A percentile compares a stretch with the other conserved stretches of the same genome.
phyloP scores from a whole-genome alignment of 2,329 filamentous ascomycete species.

The Ophiocordyceps camponoti-rufipedis region DNA sequence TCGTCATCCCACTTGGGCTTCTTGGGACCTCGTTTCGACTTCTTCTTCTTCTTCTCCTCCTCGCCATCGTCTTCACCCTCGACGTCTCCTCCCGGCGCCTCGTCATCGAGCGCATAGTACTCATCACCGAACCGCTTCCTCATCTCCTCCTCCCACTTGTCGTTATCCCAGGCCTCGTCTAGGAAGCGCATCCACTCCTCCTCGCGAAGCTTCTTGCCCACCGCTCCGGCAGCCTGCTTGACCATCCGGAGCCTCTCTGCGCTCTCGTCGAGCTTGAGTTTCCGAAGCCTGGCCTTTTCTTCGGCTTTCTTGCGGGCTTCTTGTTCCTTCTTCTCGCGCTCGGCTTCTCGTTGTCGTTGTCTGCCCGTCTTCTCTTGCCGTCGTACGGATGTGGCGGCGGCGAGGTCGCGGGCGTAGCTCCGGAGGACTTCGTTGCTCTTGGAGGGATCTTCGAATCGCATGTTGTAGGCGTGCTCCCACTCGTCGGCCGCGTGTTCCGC shows the following conservation, averaged over 20 bases:
- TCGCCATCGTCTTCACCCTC: conserved; percentile 39
- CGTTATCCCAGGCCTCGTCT: conserved; percentile 75
- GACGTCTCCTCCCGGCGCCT: conserved; percentile 45
- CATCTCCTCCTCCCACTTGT: conserved; percentile 86
- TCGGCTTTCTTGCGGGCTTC: conserved; percentile 59
- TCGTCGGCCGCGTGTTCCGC: conserved; percentile 55
- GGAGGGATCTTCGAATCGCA: conserved; percentile 83
- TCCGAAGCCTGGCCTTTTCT: conserved; percentile 68
- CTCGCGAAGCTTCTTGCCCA: conserved; percentile 45
- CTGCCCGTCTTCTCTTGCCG: conserved; percentile 64
- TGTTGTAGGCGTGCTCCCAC: conserved; percentile 86
- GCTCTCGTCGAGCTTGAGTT: conserved; percentile 79
- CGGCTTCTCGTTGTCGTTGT: conserved; percentile 60
- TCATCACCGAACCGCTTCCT: conserved; percentile 69
- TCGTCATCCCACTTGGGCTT: conserved; percentile 81
- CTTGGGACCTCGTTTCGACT: conserved; percentile 23
- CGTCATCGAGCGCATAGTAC: conserved; percentile 66
- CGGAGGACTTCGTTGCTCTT: conserved; percentile 76
- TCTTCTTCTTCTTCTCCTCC: conserved; percentile 25
- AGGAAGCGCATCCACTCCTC: conserved; percentile 75
- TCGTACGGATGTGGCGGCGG: conserved; percentile 65
- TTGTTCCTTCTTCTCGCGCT: conserved; percentile 59
- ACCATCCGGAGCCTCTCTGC: conserved; percentile 77
- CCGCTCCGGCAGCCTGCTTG: conserved; percentile 70
- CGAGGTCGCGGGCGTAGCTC: conserved; percentile 76